A percentile compares a stretch with the other conserved stretches of the same genome.
phyloP scores from a whole-genome alignment of 169 alveolate genomes.

The Plasmodium gaboni region DNA sequence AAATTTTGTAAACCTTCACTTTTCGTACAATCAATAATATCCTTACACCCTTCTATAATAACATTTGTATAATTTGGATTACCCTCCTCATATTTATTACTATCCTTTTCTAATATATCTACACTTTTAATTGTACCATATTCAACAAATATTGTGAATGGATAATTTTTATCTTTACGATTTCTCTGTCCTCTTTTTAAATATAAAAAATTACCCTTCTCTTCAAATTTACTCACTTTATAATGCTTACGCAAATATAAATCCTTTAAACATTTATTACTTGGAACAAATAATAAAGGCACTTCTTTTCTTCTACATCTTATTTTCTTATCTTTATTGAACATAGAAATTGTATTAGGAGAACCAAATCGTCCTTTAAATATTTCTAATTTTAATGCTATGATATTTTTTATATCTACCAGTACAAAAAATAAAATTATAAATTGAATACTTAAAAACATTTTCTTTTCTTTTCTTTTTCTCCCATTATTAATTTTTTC shows the following conservation, averaged over 20 bases:
- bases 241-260: not conserved
- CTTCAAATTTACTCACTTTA: constrained; percentile 4
- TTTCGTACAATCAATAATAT: no score
- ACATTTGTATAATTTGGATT: no score
- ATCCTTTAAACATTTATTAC: constrained; percentile 3
- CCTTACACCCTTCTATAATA: no score
- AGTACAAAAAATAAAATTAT: constrained; percentile 21
- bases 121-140: no score
- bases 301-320: constrained; percentile 10
- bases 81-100: no score
- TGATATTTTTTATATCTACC: constrained; percentile 21
- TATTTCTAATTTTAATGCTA: constrained; percentile 21
- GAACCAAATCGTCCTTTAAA: not conserved
- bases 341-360: not conserved
- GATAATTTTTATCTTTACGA: no score
- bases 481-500: constrained; percentile 24
- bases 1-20: no score
- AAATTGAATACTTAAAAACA: constrained; percentile 27
- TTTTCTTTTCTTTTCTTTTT: constrained; percentile 15
- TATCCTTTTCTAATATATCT: no score
- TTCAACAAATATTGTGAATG: no score
- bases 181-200: not conserved
- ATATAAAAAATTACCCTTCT: not conserved
- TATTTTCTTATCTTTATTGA: not conserved
- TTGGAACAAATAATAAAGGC: constrained; percentile 21